Evolutionary conservation across 164 flowering plant species (phyloP).

Genomic region (Buxus sempervirens): DNA sequence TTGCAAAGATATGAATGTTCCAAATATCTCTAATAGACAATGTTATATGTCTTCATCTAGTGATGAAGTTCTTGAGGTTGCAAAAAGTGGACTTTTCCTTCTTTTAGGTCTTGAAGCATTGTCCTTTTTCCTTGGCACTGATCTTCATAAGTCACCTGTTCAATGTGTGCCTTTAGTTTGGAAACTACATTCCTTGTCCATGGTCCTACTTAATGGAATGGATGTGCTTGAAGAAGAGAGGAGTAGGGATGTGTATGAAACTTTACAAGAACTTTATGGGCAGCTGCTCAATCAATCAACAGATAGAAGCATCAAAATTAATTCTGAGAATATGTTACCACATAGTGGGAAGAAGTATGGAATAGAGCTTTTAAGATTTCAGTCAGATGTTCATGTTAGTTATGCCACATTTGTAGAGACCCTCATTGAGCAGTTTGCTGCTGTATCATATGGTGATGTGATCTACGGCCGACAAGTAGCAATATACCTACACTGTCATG

Average conservation of each 20-base stretch:
- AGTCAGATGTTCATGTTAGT: conserved; percentile 71
- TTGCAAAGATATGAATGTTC: conserved; percentile 16
- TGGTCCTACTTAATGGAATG: conserved; percentile 60
- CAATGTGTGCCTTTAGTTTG: conserved; percentile 60
- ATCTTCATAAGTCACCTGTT: conserved; percentile 36
- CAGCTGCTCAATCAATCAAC: conserved; percentile 44
- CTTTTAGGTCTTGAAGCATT: conserved; percentile 76
- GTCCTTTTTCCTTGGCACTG: conserved; percentile 29
- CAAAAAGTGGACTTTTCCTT: conserved; percentile 73
- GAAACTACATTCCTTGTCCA: conserved; percentile 88
- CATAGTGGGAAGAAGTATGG: conserved; percentile 17
- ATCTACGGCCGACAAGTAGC: conserved; percentile 84
- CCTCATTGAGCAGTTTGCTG: conserved; percentile 81
- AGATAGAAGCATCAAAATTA: no score
- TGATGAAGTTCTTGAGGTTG: conserved; percentile 40
- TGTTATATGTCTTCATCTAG: conserved; percentile 16
- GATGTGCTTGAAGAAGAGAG: conserved; percentile 65
- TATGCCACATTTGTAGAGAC: conserved; percentile 72
- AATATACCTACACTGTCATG: conserved; percentile 62
- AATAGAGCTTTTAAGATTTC: conserved; percentile 33
- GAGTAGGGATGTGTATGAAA: conserved; percentile 55
- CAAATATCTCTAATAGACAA: conserved; percentile 11
- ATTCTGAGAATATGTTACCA: conserved; percentile 11
- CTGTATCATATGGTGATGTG: conserved; percentile 83
- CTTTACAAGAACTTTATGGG: conserved; percentile 73